Evolutionary conservation across 306 rosid species (phyloP), one percentile per base, ranked within the genome.

Genomic region (Delonix regia): DNA sequence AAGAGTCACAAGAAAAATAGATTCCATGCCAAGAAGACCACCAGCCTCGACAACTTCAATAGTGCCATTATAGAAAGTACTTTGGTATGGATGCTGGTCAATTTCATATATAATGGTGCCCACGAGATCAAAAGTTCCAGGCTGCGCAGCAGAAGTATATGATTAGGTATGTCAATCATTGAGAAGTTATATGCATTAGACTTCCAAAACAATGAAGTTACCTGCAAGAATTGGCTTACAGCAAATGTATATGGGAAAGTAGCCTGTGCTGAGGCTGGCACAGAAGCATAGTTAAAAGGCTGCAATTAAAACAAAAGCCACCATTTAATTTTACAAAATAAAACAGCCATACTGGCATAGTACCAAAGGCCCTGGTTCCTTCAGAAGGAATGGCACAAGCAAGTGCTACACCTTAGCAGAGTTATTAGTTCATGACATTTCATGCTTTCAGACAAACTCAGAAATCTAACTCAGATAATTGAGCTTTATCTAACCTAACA

Each of bases 151-250:
- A 62, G 48, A 79, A 79, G n/a, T 10, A 49, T 45, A 75, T 24
- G 44, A 71, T 79, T 60, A 57, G 12, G 48, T 16, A 64, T 61
- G 34, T 59, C 71, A 41, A 38, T 42, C 16, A 19, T 22, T 61
- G 24, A 38, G 22, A 83, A 24, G 28, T 28, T 30, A 75, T 30
- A 67, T 30, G 59, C 65, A 24, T 77, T 33, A 13, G 28, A 75
- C 69, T 47, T 61, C 18, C 42, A 67, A 74, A 51, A 30, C 4
- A 47, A 83, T 47, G 66, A 22, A 30, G 0, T 64, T 87, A 95
- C 97, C 99, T 95, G 99, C 91, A 95, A 83, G 86, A 75, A 92
- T 84, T 95, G 93, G 89, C 92, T 92, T 79, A 91, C 97, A 56
- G 91, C 85, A 87, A 95, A 95, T 69, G 79, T 16, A 84, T 95